A percentile compares a stretch with the other conserved stretches of the same genome.
phyloP scores from a whole-genome alignment of 2,329 filamentous ascomycete species.

The Purpureocillium lavendulum region DNA sequence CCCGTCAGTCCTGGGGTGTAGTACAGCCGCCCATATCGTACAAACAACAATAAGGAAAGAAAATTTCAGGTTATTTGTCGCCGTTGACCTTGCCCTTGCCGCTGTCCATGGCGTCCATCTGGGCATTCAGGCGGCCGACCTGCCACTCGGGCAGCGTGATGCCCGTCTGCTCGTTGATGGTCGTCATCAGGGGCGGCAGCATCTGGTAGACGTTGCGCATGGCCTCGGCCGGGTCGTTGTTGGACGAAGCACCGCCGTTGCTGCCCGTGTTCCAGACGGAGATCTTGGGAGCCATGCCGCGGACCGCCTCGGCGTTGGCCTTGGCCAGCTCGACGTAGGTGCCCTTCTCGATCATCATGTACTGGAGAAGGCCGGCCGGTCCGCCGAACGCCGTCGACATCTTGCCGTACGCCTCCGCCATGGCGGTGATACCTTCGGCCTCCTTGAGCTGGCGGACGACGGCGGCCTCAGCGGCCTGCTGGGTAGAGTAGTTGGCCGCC shows the following conservation, averaged over 20 bases:
- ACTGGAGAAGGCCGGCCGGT: conserved; percentile 69
- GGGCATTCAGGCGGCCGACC: conserved; percentile 39
- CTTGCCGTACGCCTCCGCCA: conserved; percentile 72
- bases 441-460: conserved; percentile 59
- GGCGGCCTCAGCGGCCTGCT: conserved; percentile 49
- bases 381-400: conserved; percentile 68
- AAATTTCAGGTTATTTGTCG: not conserved
- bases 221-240: conserved; percentile 42
- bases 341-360: conserved; percentile 80
- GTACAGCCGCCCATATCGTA: no score
- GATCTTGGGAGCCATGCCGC: conserved; percentile 79
- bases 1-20: no score
- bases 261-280: conserved; percentile 79
- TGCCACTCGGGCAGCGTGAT: conserved; percentile 74
- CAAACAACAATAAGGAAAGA: no score
- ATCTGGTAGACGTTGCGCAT: conserved; percentile 81
- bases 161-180: conserved; percentile 83
- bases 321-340: conserved; percentile 70
- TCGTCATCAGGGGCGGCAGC: conserved; percentile 72
- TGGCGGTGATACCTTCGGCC: conserved; percentile 67
- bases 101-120: conserved; percentile 20
- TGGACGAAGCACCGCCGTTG: conserved; percentile 25
- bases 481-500: conserved; percentile 24
- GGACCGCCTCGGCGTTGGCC: conserved; percentile 68
- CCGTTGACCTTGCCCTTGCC: conserved; percentile 9